Evolutionary conservation across 768 basidiomycete species (phyloP), one percentile per base, ranked within the genome.

Genomic region (Rhodotorula taiwanensis): DNA sequence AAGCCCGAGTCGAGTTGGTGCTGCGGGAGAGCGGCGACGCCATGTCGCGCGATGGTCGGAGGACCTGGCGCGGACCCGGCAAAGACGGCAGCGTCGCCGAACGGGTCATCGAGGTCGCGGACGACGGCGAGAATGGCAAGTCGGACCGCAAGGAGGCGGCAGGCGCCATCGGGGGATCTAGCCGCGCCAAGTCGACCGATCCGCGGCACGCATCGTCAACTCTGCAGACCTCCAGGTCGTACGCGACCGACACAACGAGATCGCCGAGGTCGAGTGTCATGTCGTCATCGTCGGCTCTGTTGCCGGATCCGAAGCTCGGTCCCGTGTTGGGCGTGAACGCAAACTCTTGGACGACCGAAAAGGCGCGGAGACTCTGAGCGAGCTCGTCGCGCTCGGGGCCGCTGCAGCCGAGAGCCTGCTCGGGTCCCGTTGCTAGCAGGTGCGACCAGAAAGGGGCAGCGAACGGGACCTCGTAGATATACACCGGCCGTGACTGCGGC

Each of bases 311-410:
- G n/a, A n/a, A n/a, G n/a, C n/a, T n/a, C 39, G 42, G 10, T 4
- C 4, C 28, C 27, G 58, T 59, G 21, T 57, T 60, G 2, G 53
- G 36, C 2, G 27, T 52, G 18, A 71, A 63, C 55, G 71, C 61
- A 39, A 68, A 68, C 55, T 72, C 70, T 49, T 72, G 72, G 13
- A 71, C 28, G 43, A 68, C 65, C 42, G 64, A 63, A 39, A 70
- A 58, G 7, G 53, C 54, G n/a, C 51, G 34, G n/a, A 72, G 47
- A 53, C 50, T 66, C 43, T 62, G 44, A n/a, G 49, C 41, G 42
- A 72, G 48, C 27, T 36, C 31, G 13, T 13, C 60, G 45, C 39
- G 34, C 15, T 31, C 16, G 34, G 25, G 27, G 52, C 10, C 18
- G 27, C 28, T 33, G 15, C 31, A 41, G 27, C 47, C 60, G 34